Evolutionary conservation across 2,329 filamentous ascomycete genomes (phyloP), one percentile per base, ranked within the genome.

Genomic region (Onygenales sp.): DNA sequence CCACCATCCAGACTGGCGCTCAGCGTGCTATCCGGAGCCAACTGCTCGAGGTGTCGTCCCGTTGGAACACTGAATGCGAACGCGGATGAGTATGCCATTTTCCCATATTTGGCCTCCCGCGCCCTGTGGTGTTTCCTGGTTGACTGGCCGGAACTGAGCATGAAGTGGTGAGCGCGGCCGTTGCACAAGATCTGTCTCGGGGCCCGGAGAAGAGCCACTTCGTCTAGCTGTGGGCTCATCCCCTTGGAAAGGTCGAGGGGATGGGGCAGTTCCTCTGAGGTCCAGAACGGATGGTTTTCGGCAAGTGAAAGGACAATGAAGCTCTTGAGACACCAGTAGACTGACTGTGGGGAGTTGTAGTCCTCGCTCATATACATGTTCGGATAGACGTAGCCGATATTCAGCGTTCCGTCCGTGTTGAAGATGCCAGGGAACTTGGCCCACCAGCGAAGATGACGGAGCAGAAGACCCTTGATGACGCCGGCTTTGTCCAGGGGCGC

Each of bases 321-420:
- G 0, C 73, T 72, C 54, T 81, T 81, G 21, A 80, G 63, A 7
- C 71, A 73, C 78, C 78, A 81, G 58, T 80, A 81, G 0, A 72
- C 68, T 0, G 77, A 80, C 55, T 81, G 78, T 0, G 78, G 77
- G 1, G 78, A 81, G 59, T 81, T 81, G 61, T 81, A 81, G 57
- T 79, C 75, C 59, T 81, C 78, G 38, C 69, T 67, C 70, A 81
- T 72, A 58, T 75, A 80, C 73, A 79, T 78, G 57, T 80, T 80
- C 7, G 70, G 69, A 39, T 72, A 74, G 1, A 66, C 59, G 50
- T 70, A 75, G 9, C 70, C 77, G 38, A 79, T 77, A 2, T 72
- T 78, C 14, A 80, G 42, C 0, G 75, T 78, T 0, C 77, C 76
- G 53, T 80, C 77, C 0, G 67, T 38, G 48, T 74, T 66, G 61